Percentiles rank a stretch among this genome's conserved stretches.
phyloP scores from a whole-genome alignment of 257 asterid species.

The Orobanche coerulescens region DNA sequence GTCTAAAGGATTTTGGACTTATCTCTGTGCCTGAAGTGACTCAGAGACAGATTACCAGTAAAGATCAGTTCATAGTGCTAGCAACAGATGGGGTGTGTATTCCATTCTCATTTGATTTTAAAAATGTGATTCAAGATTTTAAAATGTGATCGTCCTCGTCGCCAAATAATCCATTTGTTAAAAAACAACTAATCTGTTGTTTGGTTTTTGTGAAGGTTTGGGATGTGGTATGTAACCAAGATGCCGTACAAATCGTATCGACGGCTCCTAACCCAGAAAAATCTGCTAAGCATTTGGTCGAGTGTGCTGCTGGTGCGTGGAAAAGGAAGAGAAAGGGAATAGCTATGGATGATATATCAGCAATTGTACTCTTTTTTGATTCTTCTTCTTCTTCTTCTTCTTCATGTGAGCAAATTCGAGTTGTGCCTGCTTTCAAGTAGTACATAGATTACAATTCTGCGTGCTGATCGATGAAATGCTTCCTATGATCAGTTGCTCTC shows the following conservation, averaged over 20 bases:
- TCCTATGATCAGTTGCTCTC: too few relatives aligned
- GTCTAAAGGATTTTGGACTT: slow-evolving; percentile 81
- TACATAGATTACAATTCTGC: too few relatives aligned
- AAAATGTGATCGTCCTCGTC: too few relatives aligned
- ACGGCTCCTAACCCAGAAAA: slow-evolving; percentile 42
- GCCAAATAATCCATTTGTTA: not conserved
- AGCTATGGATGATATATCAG: slow-evolving; percentile 93
- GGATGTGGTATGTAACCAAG: slow-evolving; percentile 92
- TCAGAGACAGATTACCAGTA: slow-evolving; percentile 53
- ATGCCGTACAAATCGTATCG: slow-evolving; percentile 77
- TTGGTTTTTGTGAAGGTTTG: slow-evolving; percentile 53
- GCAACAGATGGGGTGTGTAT: slow-evolving; percentile 95
- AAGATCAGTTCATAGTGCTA: slow-evolving; percentile 72
- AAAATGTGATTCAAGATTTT: too few relatives aligned
- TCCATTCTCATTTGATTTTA: not conserved
- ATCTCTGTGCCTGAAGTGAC: slow-evolving; percentile 84
- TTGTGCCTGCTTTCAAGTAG: too few relatives aligned
- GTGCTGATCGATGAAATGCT: too few relatives aligned
- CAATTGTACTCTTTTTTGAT: slow-evolving; percentile 69
- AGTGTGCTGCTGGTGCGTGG: slow-evolving; percentile 69
- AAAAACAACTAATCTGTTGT: not conserved
- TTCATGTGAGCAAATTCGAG: slow-evolving; percentile 34
- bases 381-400: slow-evolving; percentile 29
- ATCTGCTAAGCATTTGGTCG: slow-evolving; percentile 66
- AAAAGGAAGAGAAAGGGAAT: slow-evolving; percentile 66